These are phyloP conservation scores for Blastobotrys aristatus DNA, from an alignment of 1,139 yeast genomes.

Conservation along the genomic window DNA sequence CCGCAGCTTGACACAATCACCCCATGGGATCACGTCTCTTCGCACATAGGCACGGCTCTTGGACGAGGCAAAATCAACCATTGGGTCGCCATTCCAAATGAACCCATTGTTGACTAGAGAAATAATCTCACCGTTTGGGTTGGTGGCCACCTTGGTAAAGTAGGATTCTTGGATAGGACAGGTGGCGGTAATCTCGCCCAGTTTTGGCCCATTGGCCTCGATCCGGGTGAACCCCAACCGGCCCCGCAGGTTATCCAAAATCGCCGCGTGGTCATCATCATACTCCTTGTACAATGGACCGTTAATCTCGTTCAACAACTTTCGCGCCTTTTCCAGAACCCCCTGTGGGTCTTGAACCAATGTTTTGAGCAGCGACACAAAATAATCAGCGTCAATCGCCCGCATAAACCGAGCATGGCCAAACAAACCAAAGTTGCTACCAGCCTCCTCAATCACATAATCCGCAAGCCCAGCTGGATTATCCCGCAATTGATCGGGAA, in stretches of 20 bases:
- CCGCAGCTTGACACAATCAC: constrained; percentile 90
- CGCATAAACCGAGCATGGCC: constrained; percentile 51
- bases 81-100: constrained; percentile 97
- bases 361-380: constrained; percentile 44
- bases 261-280: constrained; percentile 63
- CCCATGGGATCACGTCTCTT: constrained; percentile 95
- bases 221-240: constrained; percentile 72
- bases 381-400: constrained; percentile 44
- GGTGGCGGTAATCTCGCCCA: constrained; percentile 54
- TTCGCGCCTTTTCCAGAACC: constrained; percentile 42
- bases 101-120: constrained; percentile 95
- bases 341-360: constrained; percentile 36
- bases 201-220: constrained; percentile 72
- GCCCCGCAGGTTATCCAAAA: constrained; percentile 63
- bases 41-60: constrained; percentile 76
- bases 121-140: constrained; percentile 43
- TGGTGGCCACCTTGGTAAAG: constrained; percentile 62
- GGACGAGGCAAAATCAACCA: constrained; percentile 85
- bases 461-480: constrained; percentile 44
- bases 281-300: constrained; percentile 65
- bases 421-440: constrained; percentile 34
- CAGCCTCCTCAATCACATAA: constrained; percentile 46
- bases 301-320: constrained; percentile 72
- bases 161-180: constrained; percentile 78
- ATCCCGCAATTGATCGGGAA: constrained; percentile 41